Conservation (phyloP, 495 filamentous ascomycete species). For the Neurospora discreta region DNA sequence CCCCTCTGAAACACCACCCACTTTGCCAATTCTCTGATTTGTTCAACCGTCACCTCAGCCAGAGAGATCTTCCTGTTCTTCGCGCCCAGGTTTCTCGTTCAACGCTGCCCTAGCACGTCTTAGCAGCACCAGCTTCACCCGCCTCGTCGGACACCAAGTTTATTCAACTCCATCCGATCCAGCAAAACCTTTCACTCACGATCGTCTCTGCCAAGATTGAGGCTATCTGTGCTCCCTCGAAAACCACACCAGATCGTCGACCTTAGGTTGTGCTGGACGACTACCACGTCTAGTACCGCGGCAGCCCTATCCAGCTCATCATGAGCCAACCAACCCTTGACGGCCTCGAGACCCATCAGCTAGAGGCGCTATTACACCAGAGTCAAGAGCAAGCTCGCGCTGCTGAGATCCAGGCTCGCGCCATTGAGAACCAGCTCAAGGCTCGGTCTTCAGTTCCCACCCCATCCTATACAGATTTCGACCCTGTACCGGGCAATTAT, state of each 20-base stretch:
- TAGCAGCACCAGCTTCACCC: not conserved
- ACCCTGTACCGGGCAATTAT: slow-evolving; percentile 18
- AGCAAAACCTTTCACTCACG: not conserved
- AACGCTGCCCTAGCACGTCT: not conserved
- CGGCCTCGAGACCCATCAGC: slow-evolving; percentile 2
- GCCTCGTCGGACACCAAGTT: not conserved
- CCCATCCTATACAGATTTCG: slow-evolving; percentile 2
- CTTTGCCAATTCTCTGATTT: slow-evolving; percentile 12
- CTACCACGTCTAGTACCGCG: not conserved
- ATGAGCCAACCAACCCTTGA: slow-evolving; percentile 13
- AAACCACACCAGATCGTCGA: not conserved
- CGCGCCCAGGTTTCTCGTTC: slow-evolving; percentile 7
- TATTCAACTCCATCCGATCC: not conserved
- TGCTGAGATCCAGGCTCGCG: slow-evolving; percentile 5
- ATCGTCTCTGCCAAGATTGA: not conserved
- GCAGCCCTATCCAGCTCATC: not conserved
- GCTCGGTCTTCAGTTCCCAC: slow-evolving; percentile 6
- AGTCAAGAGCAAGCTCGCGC: slow-evolving; percentile 10
- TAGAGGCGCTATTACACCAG: slow-evolving; percentile 9
- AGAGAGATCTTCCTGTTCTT: slow-evolving; percentile 7
- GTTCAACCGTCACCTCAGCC: slow-evolving; percentile 1
- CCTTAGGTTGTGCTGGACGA: not conserved
- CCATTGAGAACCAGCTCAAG: slow-evolving; percentile 9
- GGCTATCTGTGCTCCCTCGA: not conserved
- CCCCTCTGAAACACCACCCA: slow-evolving; percentile 14